Evolutionary conservation across 768 basidiomycete species (phyloP).

Genomic region (Naganishia antarctica): DNA sequence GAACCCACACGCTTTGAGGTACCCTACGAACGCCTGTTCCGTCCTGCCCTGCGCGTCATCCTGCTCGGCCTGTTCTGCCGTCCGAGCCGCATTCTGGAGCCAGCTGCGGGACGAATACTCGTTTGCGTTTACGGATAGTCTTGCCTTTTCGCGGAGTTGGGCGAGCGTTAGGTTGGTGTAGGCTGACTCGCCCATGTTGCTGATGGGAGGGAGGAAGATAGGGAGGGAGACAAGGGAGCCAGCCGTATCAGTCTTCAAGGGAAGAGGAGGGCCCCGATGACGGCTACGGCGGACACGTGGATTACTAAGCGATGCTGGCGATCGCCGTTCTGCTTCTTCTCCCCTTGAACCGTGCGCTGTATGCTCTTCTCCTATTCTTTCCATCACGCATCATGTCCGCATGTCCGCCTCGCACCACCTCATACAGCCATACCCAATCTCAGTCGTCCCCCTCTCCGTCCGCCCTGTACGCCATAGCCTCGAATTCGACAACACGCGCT

Average conservation of each 20-base stretch:
- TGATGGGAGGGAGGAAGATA: too few relatives aligned
- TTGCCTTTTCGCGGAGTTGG: slow-evolving; percentile 22
- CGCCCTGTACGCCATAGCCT: slow-evolving; percentile 38
- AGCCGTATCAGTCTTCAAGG: too few relatives aligned
- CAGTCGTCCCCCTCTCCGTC: slow-evolving; percentile 39
- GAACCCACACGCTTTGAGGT: slow-evolving; percentile 28
- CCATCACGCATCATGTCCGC: too few relatives aligned
- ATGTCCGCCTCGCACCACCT: too few relatives aligned
- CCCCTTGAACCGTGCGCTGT: too few relatives aligned
- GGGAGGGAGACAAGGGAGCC: too few relatives aligned
- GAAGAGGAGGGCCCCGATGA: too few relatives aligned
- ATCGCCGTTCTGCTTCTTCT: too few relatives aligned
- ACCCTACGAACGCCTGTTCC: slow-evolving; percentile 30
- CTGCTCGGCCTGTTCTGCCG: slow-evolving; percentile 22
- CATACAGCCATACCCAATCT: slow-evolving; percentile 34
- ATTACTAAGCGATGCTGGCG: too few relatives aligned
- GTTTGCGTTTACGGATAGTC: slow-evolving; percentile 13
- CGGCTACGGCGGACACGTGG: too few relatives aligned
- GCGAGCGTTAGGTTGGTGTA: slow-evolving; percentile 15
- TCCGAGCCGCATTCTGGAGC: slow-evolving; percentile 18
- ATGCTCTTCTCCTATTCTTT: too few relatives aligned
- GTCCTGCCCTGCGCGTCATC: slow-evolving; percentile 18
- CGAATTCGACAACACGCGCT: not conserved
- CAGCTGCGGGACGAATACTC: slow-evolving; percentile 22
- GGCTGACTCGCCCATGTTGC: not conserved